Base-by-base conservation (phyloP, 2,329 filamentous ascomycete species). In the Passalora sequoiae region DNA sequence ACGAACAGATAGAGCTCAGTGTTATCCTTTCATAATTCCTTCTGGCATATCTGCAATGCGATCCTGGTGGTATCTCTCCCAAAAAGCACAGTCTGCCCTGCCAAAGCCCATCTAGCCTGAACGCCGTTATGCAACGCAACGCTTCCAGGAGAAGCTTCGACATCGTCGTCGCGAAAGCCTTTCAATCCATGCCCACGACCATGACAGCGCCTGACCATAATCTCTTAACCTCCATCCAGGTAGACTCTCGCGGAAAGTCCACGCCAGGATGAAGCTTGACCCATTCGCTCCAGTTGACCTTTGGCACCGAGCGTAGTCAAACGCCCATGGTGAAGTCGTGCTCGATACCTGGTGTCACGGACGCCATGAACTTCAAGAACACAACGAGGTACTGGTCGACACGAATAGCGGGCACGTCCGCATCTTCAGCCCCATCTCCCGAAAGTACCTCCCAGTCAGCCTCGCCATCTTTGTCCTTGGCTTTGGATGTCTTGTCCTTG, bases 281-380 rank as follows among this genome's bases (percentile, higher is more conserved):
- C 54, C 54, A 61, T 29, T 58, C 55, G 8, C 13, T 43, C 29
- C 40, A 36, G 10, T 39, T 44, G 20, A 42, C 7, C 16, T 43
- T 44, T 9, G 25, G 28, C 13, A 17, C 44, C 47, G 56, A 50
- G 50, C 43, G 51, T 52, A 47, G 53, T 74, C 73, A 95, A 28
- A 95, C 83, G 4, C 88, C 86, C 89, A 96, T 96, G 1, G 91
- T 97, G 66, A 94, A 96, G 65, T 97, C 91, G 66, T 96, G 88
- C 69, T 97, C 91, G 66, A 98, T 97, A 36, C 89, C 89, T 4
- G 92, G 92, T 12, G 91, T 97, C 32, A 98, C 92, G 58, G 72
- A 68, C 55, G 71, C 71, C 70, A 74, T 74, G 61, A 85, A 86
- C 77, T 92, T 92, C 46, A 92, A 70, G 66, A 92, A 92, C 3